Evolutionary conservation across 129 eudicot species (phyloP), one percentile per base, ranked within the genome.

Genomic region (Heracleum sosnowskyi): DNA sequence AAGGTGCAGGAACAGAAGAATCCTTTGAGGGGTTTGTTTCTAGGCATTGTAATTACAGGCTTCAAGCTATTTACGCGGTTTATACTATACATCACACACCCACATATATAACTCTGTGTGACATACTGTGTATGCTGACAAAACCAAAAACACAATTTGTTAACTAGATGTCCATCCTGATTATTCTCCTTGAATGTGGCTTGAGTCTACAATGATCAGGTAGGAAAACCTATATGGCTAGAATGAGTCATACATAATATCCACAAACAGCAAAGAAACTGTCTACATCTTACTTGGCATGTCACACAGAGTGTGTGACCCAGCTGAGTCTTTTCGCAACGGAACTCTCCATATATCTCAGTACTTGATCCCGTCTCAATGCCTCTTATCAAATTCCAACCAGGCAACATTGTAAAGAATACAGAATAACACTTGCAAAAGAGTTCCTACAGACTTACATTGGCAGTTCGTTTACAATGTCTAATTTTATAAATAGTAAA

Each of bases 271-370:
- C 53, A 77, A 26, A 62, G 28, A 63, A 17, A 28, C 0, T 24
- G 39, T 11, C 70, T 22, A 13, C 60, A 45, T 77, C 81, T 82
- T 91, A 89, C 98, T 85, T 91, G 98, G 78, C 98, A 93, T 60
- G 97, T 90, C 57, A 95, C 98, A 76, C 97, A 95, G 12, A 95
- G 79, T 40, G 98, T 95, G 80, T 95, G 97, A 78, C 98, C 91
- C 31, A 95, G 91, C 79, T 95, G 98, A 84, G 98, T 95, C 90
- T 95, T 95, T 86, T 97, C 98, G 57, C 96, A 88, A 4, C 96
- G 96, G 55, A 88, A 95, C 80, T 95, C 98, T 2, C 98, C 98
- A 66, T 95, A 95, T 80, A 95, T 0, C 64, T 95, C 97, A 45
- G 98, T 95, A 74, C 91, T 95, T 57, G 97, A 91, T 60, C 98